Evolutionary conservation across 2,329 filamentous ascomycete genomes (phyloP), one percentile per base, ranked within the genome.

Genomic region (Neopestalotiopsis rosae): DNA sequence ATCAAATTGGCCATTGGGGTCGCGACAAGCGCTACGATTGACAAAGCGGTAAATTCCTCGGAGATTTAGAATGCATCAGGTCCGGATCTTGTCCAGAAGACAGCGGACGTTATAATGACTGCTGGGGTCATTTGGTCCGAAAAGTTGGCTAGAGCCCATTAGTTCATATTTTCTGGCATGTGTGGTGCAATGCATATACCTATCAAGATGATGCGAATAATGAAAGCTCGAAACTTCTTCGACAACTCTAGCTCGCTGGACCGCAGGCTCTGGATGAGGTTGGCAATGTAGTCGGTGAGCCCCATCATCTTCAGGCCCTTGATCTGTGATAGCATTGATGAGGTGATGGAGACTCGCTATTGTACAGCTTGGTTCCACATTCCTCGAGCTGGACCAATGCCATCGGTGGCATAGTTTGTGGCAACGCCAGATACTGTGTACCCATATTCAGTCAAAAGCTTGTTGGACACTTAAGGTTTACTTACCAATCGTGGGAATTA

Each of bases 251-350:
- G 28, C 34, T 84, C 81, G 13, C 78, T 73, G 5, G 77, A 69
- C 2, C 82, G 79, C 0, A 83, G 72, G 20, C 74, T 76, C 30
- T 78, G 72, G 1, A 80, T 72, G 0, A 77, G 71, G 2, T 76
- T 71, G 7, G 76, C 73, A 1, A 81, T 76, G 0, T 78, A 69
- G 32, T 65, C 14, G 14, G 74, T 67, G 4, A 84, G 73, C 3
- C 81, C 82, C 0, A 79, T 80, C 72, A 83, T 80, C 71, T 82
- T 83, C 65, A 83, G 79, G 67, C 78, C 80, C 71, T 84, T 84
- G 71, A 83, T 81, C 6, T 79, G 77, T 1, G 78, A 78, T 61
- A 84, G 77, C 67, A 82, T 72, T 1, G 73, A 72, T 5, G 76
- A 72, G 7, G 77, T 79, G 7, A 77, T 67, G 12, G 75, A 71